Conservation (phyloP, 208 protist species). For the Leishmania guyanensis region DNA sequence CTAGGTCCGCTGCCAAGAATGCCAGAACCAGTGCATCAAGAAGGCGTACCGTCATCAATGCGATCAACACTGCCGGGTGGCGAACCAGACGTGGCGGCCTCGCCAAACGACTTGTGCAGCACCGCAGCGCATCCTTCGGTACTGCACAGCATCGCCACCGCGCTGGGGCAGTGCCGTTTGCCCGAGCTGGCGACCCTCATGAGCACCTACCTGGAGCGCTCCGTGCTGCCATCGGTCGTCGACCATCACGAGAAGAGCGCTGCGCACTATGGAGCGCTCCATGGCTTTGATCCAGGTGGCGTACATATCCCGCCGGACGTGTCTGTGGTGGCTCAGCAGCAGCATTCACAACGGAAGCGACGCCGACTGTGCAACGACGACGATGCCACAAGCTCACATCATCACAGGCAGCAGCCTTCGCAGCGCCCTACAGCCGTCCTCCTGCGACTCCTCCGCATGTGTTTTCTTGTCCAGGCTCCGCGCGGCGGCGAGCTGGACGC, state of each 20-base stretch:
- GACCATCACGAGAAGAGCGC: slow-evolving; percentile 19
- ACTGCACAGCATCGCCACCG: slow-evolving; percentile 46
- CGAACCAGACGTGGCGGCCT: background rate
- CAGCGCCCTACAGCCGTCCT: slow-evolving; percentile 15
- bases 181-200: slow-evolving; percentile 38
- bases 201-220: slow-evolving; percentile 42
- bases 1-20: slow-evolving; percentile 1
- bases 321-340: background rate
- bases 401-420: background rate
- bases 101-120: background rate
- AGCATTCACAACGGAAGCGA: background rate
- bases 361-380: slow-evolving; percentile 6
- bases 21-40: background rate
- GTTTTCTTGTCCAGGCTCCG: slow-evolving; percentile 66
- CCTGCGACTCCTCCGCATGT: slow-evolving; percentile 56
- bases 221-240: slow-evolving; percentile 27
- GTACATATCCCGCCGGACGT: background rate
- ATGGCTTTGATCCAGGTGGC: background rate
- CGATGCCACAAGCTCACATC: background rate
- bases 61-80: background rate
- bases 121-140: slow-evolving; percentile 28
- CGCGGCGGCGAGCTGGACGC: slow-evolving; percentile 63
- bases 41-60: background rate
- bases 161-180: slow-evolving; percentile 48
- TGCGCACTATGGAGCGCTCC: background rate